Evolutionary conservation across 495 filamentous ascomycete genomes (phyloP).

Genomic region (Penicillium longicatenatum): DNA sequence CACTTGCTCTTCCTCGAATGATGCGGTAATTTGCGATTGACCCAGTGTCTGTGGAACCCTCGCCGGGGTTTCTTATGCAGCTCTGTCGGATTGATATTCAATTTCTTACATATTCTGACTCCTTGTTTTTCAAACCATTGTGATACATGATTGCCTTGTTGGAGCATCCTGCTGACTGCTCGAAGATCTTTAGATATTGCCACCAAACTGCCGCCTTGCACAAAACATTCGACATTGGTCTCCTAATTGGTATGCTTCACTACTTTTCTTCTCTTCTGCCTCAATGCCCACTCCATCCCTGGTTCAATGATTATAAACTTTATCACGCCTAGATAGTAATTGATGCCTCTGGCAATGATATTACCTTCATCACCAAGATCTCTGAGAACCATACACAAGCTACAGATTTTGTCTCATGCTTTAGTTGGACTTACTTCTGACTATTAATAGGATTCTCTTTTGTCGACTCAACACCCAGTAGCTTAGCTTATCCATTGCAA

Average conservation of each 20-base stretch:
- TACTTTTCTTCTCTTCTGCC: constrained; percentile 4
- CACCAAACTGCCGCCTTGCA: not conserved
- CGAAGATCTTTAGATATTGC: constrained; percentile 21
- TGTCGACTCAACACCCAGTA: not conserved
- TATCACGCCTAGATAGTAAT: constrained; percentile 83
- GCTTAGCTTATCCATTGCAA: constrained; percentile 1
- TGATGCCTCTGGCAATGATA: constrained; percentile 70
- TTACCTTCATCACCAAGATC: constrained; percentile 78
- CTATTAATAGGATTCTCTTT: constrained; percentile 15
- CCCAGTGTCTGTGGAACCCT: constrained; percentile 73
- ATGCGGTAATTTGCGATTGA: constrained; percentile 99
- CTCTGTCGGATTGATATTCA: constrained; percentile 73
- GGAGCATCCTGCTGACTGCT: constrained; percentile 31
- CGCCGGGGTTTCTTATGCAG: constrained; percentile 82
- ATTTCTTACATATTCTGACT: constrained; percentile 99
- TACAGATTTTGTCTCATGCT: constrained; percentile 20
- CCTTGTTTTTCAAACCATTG: constrained; percentile 13
- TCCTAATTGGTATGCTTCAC: constrained; percentile 20
- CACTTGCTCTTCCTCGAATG: constrained; percentile 49
- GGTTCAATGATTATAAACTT: constrained; percentile 72
- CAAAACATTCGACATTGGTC: not conserved
- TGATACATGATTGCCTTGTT: constrained; percentile 19
- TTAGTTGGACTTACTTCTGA: constrained; percentile 32
- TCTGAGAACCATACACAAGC: constrained; percentile 60
- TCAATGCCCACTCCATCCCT: constrained; percentile 14